Evolutionary conservation across 2,329 filamentous ascomycete genomes (phyloP), one percentile per base, ranked within the genome.

Genomic region (Neopestalotiopsis sp.): DNA sequence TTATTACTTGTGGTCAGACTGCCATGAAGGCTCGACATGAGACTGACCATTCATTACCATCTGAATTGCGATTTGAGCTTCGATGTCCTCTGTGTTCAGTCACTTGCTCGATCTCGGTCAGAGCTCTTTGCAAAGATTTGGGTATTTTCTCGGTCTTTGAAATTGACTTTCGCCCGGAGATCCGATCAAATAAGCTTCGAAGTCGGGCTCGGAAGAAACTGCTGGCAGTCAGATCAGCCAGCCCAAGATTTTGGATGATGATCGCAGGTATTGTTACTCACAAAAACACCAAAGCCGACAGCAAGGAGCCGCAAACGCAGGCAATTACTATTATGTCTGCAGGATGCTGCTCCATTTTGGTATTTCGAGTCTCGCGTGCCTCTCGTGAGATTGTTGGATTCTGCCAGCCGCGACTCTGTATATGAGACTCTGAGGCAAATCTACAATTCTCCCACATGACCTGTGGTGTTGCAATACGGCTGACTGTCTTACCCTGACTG

Each of bases 11-110:
- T 20, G 20, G 17, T 17, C 42, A 66, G 53, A 5, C n/a, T 34
- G 45, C 24, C 10, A 30, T 9, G 40, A 17, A 61, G 34, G 32
- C 9, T 53, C 24, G 24, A 28, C 24, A 28, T 28, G 24, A 28
- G 24, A 66, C 73, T 71, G 10, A 76, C 74, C 74, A 76, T 57
- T 74, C 69, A 6, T 67, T 63, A 2, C 71, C 71, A 66, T 71
- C 67, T 1, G 69, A 45, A 30, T 72, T 71, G 12, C 67, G 67
- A 38, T 67, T 28, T 10, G 69, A 57, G 59, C 72, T 71, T 32
- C 73, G 67, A 28, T 49, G 24, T 0, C 63, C 49, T 17, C 67
- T 69, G 57, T 72, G 69, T 5, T 75, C 73, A 1, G 74, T 74
- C 14, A 74, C 71, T 5, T 45, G 40, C 45, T 71, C 70, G 10